phyloP scores from a whole-genome alignment of 306 rosid species.

The Gastrolobium villosum region DNA sequence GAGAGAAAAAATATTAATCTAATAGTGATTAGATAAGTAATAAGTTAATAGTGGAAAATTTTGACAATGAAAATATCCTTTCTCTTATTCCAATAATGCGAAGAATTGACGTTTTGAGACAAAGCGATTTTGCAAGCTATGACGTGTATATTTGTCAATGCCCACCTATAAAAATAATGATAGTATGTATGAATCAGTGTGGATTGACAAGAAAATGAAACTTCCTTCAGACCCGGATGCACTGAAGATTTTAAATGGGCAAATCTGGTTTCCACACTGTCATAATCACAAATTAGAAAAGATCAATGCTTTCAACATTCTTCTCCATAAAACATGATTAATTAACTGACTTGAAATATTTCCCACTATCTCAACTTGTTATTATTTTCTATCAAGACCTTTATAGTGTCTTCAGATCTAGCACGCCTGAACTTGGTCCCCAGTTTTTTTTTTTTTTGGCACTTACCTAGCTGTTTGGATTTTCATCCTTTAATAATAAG shows the following conservation, averaged over 20 bases:
- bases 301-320: background rate
- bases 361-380: conserved; percentile 36
- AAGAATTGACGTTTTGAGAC: background rate
- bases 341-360: conserved; percentile 10
- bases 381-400: background rate
- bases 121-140: background rate
- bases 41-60: too few relatives aligned
- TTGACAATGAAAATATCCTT: too few relatives aligned
- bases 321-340: conserved; percentile 34
- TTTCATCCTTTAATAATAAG: background rate
- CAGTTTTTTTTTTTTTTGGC: background rate
- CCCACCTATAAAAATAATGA: background rate
- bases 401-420: background rate
- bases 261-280: conserved; percentile 27
- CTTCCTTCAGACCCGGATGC: background rate
- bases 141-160: background rate
- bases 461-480: background rate
- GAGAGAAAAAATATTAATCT: too few relatives aligned
- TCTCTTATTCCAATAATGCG: background rate
- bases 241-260: conserved; percentile 13
- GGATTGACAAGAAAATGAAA: conserved; percentile 10
- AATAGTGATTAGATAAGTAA: too few relatives aligned
- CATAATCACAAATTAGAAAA: conserved; percentile 43
- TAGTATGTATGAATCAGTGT: background rate
- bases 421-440: background rate